phyloP scores from a whole-genome alignment of 768 basidiomycete species.

The Suillus luteus region DNA sequence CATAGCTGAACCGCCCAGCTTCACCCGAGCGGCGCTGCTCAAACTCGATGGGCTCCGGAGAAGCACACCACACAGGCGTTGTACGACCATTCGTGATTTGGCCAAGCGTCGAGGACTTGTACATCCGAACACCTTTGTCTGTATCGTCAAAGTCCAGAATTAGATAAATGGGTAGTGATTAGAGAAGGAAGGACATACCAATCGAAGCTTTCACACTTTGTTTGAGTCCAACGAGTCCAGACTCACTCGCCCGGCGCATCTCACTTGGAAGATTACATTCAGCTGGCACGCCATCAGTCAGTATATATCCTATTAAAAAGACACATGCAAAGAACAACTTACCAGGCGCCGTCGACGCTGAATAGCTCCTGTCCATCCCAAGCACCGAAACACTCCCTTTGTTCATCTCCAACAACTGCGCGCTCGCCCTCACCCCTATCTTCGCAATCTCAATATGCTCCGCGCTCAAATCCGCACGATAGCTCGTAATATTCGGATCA shows the following conservation, averaged over 20 bases:
- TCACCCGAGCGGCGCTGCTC: slow-evolving; percentile 35
- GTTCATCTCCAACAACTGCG: slow-evolving; percentile 28
- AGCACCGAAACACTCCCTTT: slow-evolving; percentile 27
- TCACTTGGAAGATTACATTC: slow-evolving; percentile 32
- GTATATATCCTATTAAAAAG: background rate
- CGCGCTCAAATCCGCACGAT: slow-evolving; percentile 24
- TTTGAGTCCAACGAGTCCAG: slow-evolving; percentile 53
- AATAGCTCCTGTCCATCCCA: slow-evolving; percentile 12
- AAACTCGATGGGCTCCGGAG: slow-evolving; percentile 33
- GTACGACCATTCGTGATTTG: slow-evolving; percentile 36
- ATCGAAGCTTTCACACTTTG: slow-evolving; percentile 76
- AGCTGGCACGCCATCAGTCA: background rate
- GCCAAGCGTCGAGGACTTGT: slow-evolving; percentile 61
- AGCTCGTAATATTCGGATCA: slow-evolving; percentile 7
- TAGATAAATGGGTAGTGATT: background rate
- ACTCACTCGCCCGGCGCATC: slow-evolving; percentile 32
- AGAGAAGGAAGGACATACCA: slow-evolving; percentile 43
- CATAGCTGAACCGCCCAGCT: slow-evolving; percentile 37
- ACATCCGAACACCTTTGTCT: slow-evolving; percentile 72
- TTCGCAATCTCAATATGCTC: slow-evolving; percentile 34
- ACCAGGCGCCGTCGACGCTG: slow-evolving; percentile 17
- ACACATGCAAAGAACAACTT: background rate
- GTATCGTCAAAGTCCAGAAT: slow-evolving; percentile 1
- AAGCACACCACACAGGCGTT: slow-evolving; percentile 32
- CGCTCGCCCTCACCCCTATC: slow-evolving; percentile 30